Evolutionary conservation across 139 green algal species (phyloP), one percentile per base, ranked within the genome.

Genomic region (Trebouxia sp.): DNA sequence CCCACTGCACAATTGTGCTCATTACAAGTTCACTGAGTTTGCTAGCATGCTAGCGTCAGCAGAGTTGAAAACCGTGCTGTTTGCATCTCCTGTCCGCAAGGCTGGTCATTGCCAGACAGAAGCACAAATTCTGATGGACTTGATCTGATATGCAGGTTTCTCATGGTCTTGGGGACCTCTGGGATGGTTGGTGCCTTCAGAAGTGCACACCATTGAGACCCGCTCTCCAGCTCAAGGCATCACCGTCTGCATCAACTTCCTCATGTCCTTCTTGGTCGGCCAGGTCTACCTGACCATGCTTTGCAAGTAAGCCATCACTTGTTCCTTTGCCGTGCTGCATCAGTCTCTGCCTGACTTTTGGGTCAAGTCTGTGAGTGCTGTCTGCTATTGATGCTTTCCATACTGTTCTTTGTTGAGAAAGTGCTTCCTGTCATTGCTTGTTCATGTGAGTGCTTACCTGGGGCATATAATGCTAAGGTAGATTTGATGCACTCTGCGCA

Each of bases 1-100:
- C n/a, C n/a, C n/a, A n/a, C n/a, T n/a, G n/a, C n/a, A n/a, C n/a
- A n/a, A n/a, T n/a, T n/a, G n/a, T n/a, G n/a, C 62, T 80, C 80
- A n/a, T 83, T 90, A 3, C 80, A 53, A 32, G 24, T 82, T 39
- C 91, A 92, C 85, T 89, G 88, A 77, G 62, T 90, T 20, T 80
- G 87, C 45, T 85, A 78, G 20, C 93, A 93, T n/a, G n/a, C n/a
- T n/a, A n/a, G n/a, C 55, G n/a, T 92, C 30, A 92, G 92, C 17
- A 87, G 88, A 45, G 51, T 2, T 15, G 85, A 93, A 80, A 55
- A 55, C 47, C 26, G 5, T 39, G 17, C 5, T n/a, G n/a, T n/a
- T n/a, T n/a, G n/a, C n/a, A n/a, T n/a, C n/a, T n/a, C n/a, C n/a
- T n/a, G n/a, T n/a, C n/a, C 22, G 5, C 38, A n/a, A n/a, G n/a